A percentile compares a stretch with the other conserved stretches of the same genome.
phyloP scores from a whole-genome alignment of 495 filamentous ascomycete genomes.

The Staphylotrichum longicolle region DNA sequence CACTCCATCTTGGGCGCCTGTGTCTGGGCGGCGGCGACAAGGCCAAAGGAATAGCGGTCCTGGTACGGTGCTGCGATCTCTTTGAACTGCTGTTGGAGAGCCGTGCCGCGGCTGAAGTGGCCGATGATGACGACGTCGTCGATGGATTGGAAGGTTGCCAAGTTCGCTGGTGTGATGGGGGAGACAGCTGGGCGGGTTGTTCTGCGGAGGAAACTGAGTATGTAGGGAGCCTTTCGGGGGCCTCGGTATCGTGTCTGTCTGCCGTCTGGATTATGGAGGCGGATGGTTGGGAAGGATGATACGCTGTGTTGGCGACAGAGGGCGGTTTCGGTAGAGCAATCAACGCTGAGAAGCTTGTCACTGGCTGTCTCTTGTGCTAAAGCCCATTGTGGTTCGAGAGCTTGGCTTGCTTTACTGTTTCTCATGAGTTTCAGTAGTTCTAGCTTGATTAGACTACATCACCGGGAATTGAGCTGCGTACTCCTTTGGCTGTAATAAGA shows the following conservation, averaged over 20 bases:
- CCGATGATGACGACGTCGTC: constrained; percentile 47
- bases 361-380: constrained; percentile 29
- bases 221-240: constrained; percentile 37
- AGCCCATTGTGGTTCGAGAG: constrained; percentile 43
- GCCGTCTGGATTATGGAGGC: constrained; percentile 41
- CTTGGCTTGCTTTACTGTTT: constrained; percentile 36
- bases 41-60: constrained; percentile 46
- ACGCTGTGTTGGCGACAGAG: constrained; percentile 42
- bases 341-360: constrained; percentile 38
- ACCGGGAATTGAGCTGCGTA: too few relatives aligned
- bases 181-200: constrained; percentile 38
- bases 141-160: constrained; percentile 34
- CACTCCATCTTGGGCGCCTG: constrained; percentile 34
- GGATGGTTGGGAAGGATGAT: constrained; percentile 48
- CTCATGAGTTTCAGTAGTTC: background rate
- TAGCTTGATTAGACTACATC: too few relatives aligned
- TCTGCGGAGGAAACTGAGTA: constrained; percentile 42
- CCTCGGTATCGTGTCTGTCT: constrained; percentile 41
- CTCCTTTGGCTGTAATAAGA: background rate
- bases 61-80: constrained; percentile 25
- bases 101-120: constrained; percentile 24
- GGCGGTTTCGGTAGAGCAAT: constrained; percentile 40
- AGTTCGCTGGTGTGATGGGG: constrained; percentile 29
- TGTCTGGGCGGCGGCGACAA: constrained; percentile 23
- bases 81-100: background rate